These are phyloP conservation scores for Ehretia macrophylla DNA, from an alignment of 257 asterid genomes.

Conservation along the genomic window DNA sequence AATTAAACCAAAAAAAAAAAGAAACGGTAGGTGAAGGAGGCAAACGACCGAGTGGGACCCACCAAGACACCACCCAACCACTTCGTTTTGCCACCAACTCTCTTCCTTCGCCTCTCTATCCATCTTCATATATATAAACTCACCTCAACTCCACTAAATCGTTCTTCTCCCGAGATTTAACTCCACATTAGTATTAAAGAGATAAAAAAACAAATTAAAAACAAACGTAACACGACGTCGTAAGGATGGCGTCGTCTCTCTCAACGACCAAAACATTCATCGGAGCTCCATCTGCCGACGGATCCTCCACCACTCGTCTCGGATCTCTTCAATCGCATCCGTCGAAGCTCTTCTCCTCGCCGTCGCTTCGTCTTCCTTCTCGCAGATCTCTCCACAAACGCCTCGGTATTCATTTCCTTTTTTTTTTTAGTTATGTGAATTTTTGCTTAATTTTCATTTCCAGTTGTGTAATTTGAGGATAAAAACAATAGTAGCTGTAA, in stretches of 20 bases:
- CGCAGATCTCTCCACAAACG: slow-evolving; percentile 57
- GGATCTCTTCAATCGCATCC: slow-evolving; percentile 49
- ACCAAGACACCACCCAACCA: background rate
- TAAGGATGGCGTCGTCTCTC: slow-evolving; percentile 59
- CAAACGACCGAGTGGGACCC: background rate
- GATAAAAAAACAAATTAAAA: background rate
- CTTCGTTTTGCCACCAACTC: background rate
- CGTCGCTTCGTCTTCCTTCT: slow-evolving; percentile 42
- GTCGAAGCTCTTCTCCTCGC: slow-evolving; percentile 31
- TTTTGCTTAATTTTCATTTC: background rate
- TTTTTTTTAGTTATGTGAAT: background rate
- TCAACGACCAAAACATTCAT: slow-evolving; percentile 50
- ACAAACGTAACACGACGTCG: background rate
- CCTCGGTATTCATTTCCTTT: slow-evolving; percentile 37
- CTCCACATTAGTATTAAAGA: background rate
- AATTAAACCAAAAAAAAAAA: background rate
- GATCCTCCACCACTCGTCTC: slow-evolving; percentile 31
- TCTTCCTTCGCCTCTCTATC: no score
- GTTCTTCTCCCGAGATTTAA: background rate
- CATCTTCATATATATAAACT: background rate
- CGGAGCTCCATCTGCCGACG: slow-evolving; percentile 54
- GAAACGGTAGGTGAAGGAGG: background rate
- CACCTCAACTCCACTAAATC: background rate
- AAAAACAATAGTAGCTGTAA: background rate
- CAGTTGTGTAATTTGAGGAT: background rate